Evolutionary conservation across 345 rosid genomes (phyloP).

Genomic region (Jatropha curcas): DNA sequence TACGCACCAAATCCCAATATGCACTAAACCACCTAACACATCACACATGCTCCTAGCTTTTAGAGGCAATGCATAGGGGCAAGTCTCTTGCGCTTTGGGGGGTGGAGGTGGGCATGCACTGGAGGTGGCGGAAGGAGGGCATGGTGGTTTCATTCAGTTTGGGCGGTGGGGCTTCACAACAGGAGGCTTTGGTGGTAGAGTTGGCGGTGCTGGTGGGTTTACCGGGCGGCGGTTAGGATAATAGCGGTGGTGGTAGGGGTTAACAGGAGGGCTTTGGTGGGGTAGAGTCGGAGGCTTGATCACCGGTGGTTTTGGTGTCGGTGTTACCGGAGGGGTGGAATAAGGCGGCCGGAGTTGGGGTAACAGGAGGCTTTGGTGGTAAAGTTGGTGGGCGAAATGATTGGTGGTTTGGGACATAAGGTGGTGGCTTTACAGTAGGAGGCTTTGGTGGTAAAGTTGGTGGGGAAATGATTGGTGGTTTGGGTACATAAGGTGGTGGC

Average conservation of each 20-base stretch:
- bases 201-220: constrained; percentile 11
- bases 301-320: constrained; percentile 1
- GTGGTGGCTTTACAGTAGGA: not conserved
- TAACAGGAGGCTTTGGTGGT: constrained; percentile 1
- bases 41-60: constrained; percentile 92
- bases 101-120: constrained; percentile 23
- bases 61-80: constrained; percentile 73
- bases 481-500: not conserved
- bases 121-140: constrained; percentile 39
- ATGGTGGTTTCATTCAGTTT: constrained; percentile 19
- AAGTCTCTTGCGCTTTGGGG: constrained; percentile 48
- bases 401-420: constrained; percentile 11
- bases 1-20: constrained; percentile 70
- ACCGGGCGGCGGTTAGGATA: not conserved
- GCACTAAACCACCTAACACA: constrained; percentile 74
- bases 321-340: too few relatives aligned
- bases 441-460: constrained; percentile 22
- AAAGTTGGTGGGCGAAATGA: not conserved
- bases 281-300: constrained; percentile 26
- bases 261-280: constrained; percentile 20
- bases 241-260: constrained; percentile 10
- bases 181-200: not conserved
- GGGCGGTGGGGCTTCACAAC: constrained; percentile 10
- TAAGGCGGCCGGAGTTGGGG: constrained; percentile 21
- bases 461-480: too few relatives aligned